These are phyloP conservation scores for Neospermospora avenae DNA, from an alignment of 2,329 filamentous ascomycete genomes.

Conservation along the genomic window DNA sequence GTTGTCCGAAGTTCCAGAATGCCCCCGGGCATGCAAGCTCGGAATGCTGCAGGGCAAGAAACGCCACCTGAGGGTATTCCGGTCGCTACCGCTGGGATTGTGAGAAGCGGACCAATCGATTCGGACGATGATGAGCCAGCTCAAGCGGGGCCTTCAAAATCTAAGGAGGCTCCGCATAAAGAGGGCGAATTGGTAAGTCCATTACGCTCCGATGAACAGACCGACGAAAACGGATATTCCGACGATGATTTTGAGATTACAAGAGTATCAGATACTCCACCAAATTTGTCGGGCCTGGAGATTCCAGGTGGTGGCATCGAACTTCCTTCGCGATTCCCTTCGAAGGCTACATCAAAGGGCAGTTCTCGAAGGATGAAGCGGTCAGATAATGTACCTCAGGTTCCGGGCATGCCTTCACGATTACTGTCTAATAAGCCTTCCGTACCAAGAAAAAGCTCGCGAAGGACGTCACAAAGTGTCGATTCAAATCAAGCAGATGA, in stretches of 20 bases:
- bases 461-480: conserved; percentile 42
- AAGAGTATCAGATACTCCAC: conserved; percentile 48
- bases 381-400: conserved; percentile 28
- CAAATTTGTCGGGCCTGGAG: conserved; percentile 59
- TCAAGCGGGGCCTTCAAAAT: conserved; percentile 35
- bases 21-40: conserved; percentile 65
- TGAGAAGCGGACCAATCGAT: conserved; percentile 56
- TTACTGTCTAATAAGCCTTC: conserved; percentile 33
- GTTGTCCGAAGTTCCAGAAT: conserved; percentile 88
- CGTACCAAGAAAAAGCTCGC: conserved; percentile 72
- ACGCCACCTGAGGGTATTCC: conserved; percentile 65
- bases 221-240: conserved; percentile 47
- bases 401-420: conserved; percentile 39
- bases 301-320: conserved; percentile 33
- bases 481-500: conserved; percentile 20
- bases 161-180: conserved; percentile 21
- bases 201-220: conserved; percentile 40
- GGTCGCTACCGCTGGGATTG: conserved; percentile 43
- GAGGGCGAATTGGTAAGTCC: conserved; percentile 29
- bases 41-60: conserved; percentile 59
- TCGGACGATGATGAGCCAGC: conserved; percentile 56
- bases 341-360: conserved; percentile 49
- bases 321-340: conserved; percentile 60
- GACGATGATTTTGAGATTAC: conserved; percentile 43
- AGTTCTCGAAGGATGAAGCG: conserved; percentile 17